These are phyloP conservation scores for Pestalotiopsis sp. DNA, from an alignment of 2,329 filamentous ascomycete genomes.

Conservation along the genomic window DNA sequence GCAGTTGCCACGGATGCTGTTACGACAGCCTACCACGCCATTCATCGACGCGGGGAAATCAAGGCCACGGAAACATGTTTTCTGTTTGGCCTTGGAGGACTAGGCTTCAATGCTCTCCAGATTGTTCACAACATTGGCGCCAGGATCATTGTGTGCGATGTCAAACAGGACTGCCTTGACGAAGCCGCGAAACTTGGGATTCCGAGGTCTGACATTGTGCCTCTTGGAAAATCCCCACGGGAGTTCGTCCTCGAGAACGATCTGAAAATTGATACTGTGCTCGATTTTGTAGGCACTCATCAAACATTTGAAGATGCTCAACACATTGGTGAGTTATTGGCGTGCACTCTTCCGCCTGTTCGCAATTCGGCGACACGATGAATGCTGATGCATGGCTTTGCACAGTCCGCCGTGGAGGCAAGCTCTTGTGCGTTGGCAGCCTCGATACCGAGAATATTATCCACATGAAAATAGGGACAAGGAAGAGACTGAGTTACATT, in stretches of 20 bases:
- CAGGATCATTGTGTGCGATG: slow-evolving; percentile 36
- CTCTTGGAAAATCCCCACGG: slow-evolving; percentile 27
- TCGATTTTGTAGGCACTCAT: slow-evolving; percentile 37
- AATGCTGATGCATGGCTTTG: not conserved
- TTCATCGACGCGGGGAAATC: slow-evolving; percentile 37
- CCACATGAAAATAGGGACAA: slow-evolving; percentile 46
- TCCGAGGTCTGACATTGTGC: slow-evolving; percentile 32
- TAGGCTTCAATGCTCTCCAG: slow-evolving; percentile 44
- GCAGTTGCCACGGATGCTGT: slow-evolving; percentile 45
- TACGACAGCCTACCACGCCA: slow-evolving; percentile 42
- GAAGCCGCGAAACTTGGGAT: slow-evolving; percentile 35
- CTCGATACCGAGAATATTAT: slow-evolving; percentile 41
- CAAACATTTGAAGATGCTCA: slow-evolving; percentile 41
- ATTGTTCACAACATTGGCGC: slow-evolving; percentile 51
- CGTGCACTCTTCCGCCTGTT: no score
- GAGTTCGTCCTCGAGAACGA: slow-evolving; percentile 31
- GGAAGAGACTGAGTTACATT: slow-evolving; percentile 43
- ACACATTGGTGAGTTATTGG: slow-evolving; percentile 30
- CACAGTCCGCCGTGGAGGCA: slow-evolving; percentile 38
- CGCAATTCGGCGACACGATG: not conserved
- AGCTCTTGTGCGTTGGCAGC: slow-evolving; percentile 42
- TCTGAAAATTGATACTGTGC: slow-evolving; percentile 30
- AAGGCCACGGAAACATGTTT: slow-evolving; percentile 38
- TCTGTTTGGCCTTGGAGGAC: slow-evolving; percentile 42
- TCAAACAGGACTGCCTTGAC: slow-evolving; percentile 32